Base-by-base conservation (phyloP, 164 flowering plant genomes). In the Stephania cephalantha region DNA sequence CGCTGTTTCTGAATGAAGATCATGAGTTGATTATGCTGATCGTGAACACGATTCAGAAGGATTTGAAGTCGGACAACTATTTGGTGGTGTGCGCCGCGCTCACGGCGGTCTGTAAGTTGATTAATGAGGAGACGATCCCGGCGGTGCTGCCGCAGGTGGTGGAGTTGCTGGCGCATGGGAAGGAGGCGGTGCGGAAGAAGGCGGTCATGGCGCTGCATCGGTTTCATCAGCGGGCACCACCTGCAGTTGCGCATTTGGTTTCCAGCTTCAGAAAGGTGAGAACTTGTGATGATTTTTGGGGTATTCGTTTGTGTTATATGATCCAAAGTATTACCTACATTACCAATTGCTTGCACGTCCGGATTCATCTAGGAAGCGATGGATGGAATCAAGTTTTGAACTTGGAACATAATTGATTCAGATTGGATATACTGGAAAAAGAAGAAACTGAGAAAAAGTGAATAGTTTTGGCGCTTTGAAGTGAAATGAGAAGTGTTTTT, bases 41-140 rank as follows among this genome's bases (percentile, higher is more conserved):
- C 46, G 99, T 96, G 3, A 96, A 96, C 76, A 96, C 99, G 4
- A 96, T 94, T 52, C 99, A 96, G 94, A 96, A 94, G 88, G 99
- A 96, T 76, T 82, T 96, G 79, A 88, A 84, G 64, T 89, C 94
- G 5, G 97, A 92, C 78, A 96, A 96, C 78, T 96, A 83, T 72
- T 77, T 96, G 65, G 90, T 96, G 25, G 98, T 94, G 68, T 94
- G 91, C 72, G 92, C 98, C 1, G 98, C 99, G 1, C 77, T 96
- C 78, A 89, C 90, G 58, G 97, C 97, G 0, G 97, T 91, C 1
- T 94, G 99, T 71, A 90, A 82, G 87, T 77, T 96, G 82, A 96
- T 96, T 77, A 94, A 92, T 73, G 99, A 96, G 84, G 99, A 96
- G 85, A 94, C 99, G 0, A 94, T 96, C n/a, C 99, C 99, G 0